phyloP scores from a whole-genome alignment of 2,329 filamentous ascomycete genomes.

The Coniella vitis region DNA sequence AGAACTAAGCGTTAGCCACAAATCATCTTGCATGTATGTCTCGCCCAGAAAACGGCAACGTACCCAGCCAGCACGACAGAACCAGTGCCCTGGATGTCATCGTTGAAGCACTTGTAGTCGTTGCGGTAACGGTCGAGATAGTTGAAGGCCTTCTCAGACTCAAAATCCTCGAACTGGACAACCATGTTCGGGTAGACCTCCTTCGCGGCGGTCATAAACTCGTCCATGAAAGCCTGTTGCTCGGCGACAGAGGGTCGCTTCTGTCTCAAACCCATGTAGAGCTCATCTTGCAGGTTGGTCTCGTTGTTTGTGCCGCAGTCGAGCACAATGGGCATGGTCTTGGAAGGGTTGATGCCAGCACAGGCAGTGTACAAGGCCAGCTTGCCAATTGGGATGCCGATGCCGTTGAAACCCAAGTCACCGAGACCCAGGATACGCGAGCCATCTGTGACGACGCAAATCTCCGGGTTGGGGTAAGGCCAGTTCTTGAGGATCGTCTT shows the following conservation, averaged over 20 bases:
- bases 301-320: conserved; percentile 63
- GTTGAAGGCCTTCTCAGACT: conserved; percentile 85
- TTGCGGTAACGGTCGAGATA: conserved; percentile 86
- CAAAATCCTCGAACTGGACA: conserved; percentile 96
- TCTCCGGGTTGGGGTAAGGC: conserved; percentile 84
- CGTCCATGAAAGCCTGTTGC: conserved; percentile 89
- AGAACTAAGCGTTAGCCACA: conserved; percentile 49
- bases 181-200: conserved; percentile 63
- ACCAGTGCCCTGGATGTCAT: conserved; percentile 96
- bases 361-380: conserved; percentile 91
- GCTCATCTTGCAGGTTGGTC: conserved; percentile 57
- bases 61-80: conserved; percentile 85
- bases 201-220: conserved; percentile 87
- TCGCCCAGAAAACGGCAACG: conserved; percentile 22
- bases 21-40: not conserved
- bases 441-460: conserved; percentile 94
- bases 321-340: conserved; percentile 66
- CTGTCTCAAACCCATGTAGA: conserved; percentile 85
- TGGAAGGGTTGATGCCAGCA: conserved; percentile 86
- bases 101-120: conserved; percentile 93
- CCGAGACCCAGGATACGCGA: conserved; percentile 88
- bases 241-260: conserved; percentile 72
- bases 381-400: conserved; percentile 96
- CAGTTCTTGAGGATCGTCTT: conserved; percentile 86
- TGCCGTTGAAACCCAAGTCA: conserved; percentile 92